Base-by-base conservation (phyloP, 1,284 basidiomycete species). In the Laetiporus sulphureus region DNA sequence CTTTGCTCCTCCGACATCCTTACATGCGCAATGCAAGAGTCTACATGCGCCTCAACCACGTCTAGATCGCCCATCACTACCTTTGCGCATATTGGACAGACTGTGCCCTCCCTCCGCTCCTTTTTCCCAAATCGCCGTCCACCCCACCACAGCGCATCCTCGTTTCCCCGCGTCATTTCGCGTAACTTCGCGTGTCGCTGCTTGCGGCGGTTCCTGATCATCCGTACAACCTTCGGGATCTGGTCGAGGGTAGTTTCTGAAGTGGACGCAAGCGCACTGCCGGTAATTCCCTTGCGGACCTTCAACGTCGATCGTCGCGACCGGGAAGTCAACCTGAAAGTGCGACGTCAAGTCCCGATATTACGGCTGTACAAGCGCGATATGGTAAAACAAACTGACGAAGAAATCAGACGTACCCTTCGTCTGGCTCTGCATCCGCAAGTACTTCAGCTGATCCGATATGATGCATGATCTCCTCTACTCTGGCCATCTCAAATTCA, bases 21-120 rank as follows among this genome's bases (percentile, higher is more conserved):
- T 29, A 53, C 72, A 50, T 83, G 67, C 8, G 75, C 75, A 36
- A 89, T 57, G 56, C 86, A 89, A 5, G 82, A 68, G 52, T 89
- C 82, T 24, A 89, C 74, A 59, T 89, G 86, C 13, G 83, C 84
- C 52, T 84, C 77, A 4, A 85, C 55, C 11, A 85, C 76, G 47
- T 86, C 85, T 32, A 69, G 64, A 51, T 86, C 84, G 2, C 84
- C 84, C 30, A 59, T 62, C 1, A 86, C 67, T 13, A 60, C 59
- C 37, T 63, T 62, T 32, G 68, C 61, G 56, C 85, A 89, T 20
- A 89, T 73, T 1, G 85, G 86, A 53, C 85, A 89, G 8, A 67
- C 53, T 15, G 73, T 66, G 19, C 67, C 69, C 35, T 66, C 65
- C 1, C 58, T 62, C 27, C 58, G 62, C n/a, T 25, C 52, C 45